These are phyloP conservation scores for Cardamine resedifolia DNA, from an alignment of 345 rosid genomes.

Conservation along the genomic window DNA sequence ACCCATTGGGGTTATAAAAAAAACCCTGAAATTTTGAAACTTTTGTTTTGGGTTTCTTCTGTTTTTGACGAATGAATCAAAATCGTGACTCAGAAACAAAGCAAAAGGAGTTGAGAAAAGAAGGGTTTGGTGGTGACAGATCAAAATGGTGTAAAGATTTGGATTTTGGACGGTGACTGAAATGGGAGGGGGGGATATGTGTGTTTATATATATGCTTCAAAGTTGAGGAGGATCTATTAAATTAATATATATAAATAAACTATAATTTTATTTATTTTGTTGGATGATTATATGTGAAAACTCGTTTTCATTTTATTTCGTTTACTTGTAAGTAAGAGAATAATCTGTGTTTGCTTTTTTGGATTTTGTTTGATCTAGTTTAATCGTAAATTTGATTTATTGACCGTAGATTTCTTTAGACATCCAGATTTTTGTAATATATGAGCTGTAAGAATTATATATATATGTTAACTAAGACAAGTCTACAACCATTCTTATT, in stretches of 20 bases:
- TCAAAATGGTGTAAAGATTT: conserved; percentile 7
- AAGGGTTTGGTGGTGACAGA: conserved; percentile 37
- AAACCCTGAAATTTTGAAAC: conserved; percentile 19
- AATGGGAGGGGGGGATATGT: background rate
- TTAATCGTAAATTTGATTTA: conserved; percentile 1
- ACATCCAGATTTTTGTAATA: conserved; percentile 12
- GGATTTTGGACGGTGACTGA: conserved; percentile 27
- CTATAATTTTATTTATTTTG: background rate
- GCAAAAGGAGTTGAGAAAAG: conserved; percentile 4
- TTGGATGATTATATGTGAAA: background rate
- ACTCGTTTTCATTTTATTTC: background rate
- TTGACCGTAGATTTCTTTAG: background rate
- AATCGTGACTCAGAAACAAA: conserved; percentile 22
- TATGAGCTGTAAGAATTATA: background rate
- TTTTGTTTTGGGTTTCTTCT: conserved; percentile 23
- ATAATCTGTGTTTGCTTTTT: conserved; percentile 1
- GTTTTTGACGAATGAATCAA: background rate
- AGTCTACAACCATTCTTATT: background rate
- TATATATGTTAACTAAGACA: background rate
- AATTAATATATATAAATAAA: background rate
- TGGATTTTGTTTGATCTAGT: conserved; percentile 14
- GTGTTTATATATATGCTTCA: conserved; percentile 13
- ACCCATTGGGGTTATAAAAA: conserved; percentile 53
- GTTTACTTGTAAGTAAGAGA: background rate
- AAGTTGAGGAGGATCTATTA: background rate